Base-by-base conservation (phyloP, 148 eudicot genomes). In the Fagopyrum esculentum region DNA sequence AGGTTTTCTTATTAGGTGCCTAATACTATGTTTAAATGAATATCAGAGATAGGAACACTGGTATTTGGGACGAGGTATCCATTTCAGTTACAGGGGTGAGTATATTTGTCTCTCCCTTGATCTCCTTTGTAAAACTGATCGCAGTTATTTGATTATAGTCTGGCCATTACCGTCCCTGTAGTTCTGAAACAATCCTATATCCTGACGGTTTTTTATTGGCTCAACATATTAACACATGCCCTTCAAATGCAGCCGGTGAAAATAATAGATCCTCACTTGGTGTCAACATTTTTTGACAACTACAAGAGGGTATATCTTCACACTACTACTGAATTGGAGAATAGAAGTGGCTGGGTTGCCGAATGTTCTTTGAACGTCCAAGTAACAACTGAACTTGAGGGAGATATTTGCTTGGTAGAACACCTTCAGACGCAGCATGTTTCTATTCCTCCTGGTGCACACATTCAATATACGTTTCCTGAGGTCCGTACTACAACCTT, bases 1-100 rank as follows among this genome's bases (percentile, higher is more conserved):
- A 70, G 73, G 12, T 45, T 9, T 70, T 10, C 17, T 1, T 19
- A 6, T 7, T 70, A 45, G n/a, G 30, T 45, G 47, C n/a, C 29
- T 26, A 71, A 49, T 71, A n/a, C 54, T 71, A 40, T 46, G 51
- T 71, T 46, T 47, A 49, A 45, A 63, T 80, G 74, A 48, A 47
- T 50, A 46, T 71, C 93, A 96, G 99, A 93, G 99, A 96, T 82
- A 83, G 99, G 79, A 96, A 96, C 83, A 96, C 99, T 81, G 99
- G 99, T 78, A 92, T 96, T 81, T 96, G 99, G 99, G 99, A 96
- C 79, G 98, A 96, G 82, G 98, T 96, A 57, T 96, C 98, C 69
- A 80, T 92, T 80, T 77, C 87, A 69, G 83, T 90, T 73, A 86
- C 91, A 48, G 99, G 99, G 96, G 99, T 96, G 74, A 82, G 97